These are phyloP conservation scores for Ophiostoma quercus DNA, from an alignment of 2,329 filamentous ascomycete genomes.

Conservation along the genomic window DNA sequence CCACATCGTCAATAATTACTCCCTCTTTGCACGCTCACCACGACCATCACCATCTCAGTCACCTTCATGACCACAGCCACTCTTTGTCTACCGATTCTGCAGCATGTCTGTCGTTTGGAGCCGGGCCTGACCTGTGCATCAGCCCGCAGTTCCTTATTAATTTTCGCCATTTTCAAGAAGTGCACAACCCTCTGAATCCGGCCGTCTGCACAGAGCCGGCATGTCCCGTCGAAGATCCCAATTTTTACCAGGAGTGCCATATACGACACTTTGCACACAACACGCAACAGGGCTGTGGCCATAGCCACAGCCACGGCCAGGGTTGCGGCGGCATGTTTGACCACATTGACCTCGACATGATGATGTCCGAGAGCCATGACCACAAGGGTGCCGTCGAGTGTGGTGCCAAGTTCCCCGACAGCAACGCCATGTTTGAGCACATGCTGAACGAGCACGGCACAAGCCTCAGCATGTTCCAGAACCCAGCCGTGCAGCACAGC, in stretches of 20 bases:
- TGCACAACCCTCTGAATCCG: constrained; percentile 27
- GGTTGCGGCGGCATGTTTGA: constrained; percentile 19
- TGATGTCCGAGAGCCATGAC: constrained; percentile 14
- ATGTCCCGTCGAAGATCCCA: constrained; percentile 28
- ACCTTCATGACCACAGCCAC: constrained; percentile 12
- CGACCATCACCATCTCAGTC: constrained; percentile 10
- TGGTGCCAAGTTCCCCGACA: constrained; percentile 27
- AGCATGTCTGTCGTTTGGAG: constrained; percentile 18
- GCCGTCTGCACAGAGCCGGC: constrained; percentile 22
- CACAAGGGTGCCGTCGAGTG: constrained; percentile 24
- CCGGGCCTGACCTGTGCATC: constrained; percentile 26
- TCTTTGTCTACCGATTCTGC: not conserved
- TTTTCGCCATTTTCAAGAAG: constrained; percentile 27
- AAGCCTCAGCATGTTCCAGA: constrained; percentile 17
- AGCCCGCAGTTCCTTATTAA: constrained; percentile 28
- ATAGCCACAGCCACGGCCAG: not conserved
- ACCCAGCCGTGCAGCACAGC: constrained; percentile 9
- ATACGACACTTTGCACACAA: constrained; percentile 20
- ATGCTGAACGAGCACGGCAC: constrained; percentile 26
- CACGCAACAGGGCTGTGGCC: not conserved
- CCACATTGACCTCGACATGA: constrained; percentile 22
- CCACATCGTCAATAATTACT: constrained; percentile 16
- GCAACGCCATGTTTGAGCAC: constrained; percentile 28
- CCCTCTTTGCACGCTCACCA: constrained; percentile 7
- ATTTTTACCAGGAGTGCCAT: constrained; percentile 29